These are phyloP conservation scores for Scenedesmus sp. DNA, from an alignment of 163 green algal species.

Conservation along the genomic window DNA sequence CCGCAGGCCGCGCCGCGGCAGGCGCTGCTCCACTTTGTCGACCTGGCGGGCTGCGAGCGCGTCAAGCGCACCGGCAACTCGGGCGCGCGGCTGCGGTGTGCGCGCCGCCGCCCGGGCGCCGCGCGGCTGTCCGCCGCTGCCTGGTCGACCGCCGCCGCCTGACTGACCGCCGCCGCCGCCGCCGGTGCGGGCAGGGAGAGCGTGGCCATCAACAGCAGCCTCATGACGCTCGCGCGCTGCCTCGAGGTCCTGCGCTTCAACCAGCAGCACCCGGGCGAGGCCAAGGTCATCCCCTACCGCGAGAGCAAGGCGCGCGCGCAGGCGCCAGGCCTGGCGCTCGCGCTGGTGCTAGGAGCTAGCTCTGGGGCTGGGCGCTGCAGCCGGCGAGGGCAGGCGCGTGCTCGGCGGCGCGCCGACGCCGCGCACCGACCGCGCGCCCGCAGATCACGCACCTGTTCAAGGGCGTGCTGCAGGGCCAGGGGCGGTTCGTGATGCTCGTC, in stretches of 20 bases:
- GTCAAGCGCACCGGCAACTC: constrained; percentile 76
- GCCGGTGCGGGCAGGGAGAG: constrained; percentile 74
- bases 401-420: too few relatives aligned
- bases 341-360: too few relatives aligned
- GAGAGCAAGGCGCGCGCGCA: constrained; percentile 64
- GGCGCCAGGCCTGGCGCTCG: too few relatives aligned
- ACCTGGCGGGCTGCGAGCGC: constrained; percentile 83
- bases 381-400: too few relatives aligned
- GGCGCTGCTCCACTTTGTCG: constrained; percentile 67
- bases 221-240: constrained; percentile 85
- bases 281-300: constrained; percentile 65
- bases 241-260: constrained; percentile 83
- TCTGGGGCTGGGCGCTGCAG: too few relatives aligned
- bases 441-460: constrained; percentile 77
- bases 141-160: not conserved
- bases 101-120: too few relatives aligned
- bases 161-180: too few relatives aligned
- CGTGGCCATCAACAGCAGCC: constrained; percentile 83
- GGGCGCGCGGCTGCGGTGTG: constrained; percentile 74
- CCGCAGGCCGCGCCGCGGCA: too few relatives aligned
- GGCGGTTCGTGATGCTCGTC: constrained; percentile 43
- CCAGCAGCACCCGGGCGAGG: constrained; percentile 64
- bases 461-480: constrained; percentile 54
- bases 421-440: too few relatives aligned
- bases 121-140: not conserved